These are phyloP conservation scores for Saccharum hybrid DNA, from an alignment of 202 grass and related monocot species.

Conservation along the genomic window DNA sequence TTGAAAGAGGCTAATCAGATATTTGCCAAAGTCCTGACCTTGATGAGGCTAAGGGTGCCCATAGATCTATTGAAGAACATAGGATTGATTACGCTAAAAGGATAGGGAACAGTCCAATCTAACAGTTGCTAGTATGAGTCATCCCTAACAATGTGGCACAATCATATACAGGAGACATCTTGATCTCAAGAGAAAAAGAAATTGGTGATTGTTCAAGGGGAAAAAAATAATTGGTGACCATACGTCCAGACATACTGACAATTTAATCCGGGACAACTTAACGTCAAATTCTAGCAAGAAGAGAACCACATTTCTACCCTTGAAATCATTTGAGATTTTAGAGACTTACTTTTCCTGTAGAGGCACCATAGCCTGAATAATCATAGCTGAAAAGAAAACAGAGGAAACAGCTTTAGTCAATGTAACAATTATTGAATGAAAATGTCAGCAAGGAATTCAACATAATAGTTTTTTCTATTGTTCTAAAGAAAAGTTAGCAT, in stretches of 20 bases:
- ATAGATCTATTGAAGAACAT: conserved; percentile 45
- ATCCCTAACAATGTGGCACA: conserved; percentile 32
- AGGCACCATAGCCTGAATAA: conserved; percentile 96
- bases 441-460: not conserved
- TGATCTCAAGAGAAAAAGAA: conserved; percentile 35
- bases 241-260: not conserved
- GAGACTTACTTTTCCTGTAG: conserved; percentile 90
- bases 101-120: conserved; percentile 37
- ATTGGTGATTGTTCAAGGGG: conserved; percentile 2
- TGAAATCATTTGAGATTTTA: conserved; percentile 34
- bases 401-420: conserved; percentile 41
- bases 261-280: conserved; percentile 18
- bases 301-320: not conserved
- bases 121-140: conserved; percentile 25
- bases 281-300: conserved; percentile 38
- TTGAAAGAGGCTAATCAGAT: conserved; percentile 26
- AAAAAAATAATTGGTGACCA: not conserved
- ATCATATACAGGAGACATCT: conserved; percentile 32
- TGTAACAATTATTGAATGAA: conserved; percentile 7
- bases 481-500: conserved; percentile 2
- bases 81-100: conserved; percentile 28
- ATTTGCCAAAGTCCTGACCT: conserved; percentile 37
- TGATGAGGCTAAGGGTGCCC: conserved; percentile 24
- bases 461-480: not conserved
- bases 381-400: conserved; percentile 78